These are phyloP conservation scores for Colletotrichum tabaci DNA, from an alignment of 2,329 filamentous ascomycete species.

Conservation along the genomic window DNA sequence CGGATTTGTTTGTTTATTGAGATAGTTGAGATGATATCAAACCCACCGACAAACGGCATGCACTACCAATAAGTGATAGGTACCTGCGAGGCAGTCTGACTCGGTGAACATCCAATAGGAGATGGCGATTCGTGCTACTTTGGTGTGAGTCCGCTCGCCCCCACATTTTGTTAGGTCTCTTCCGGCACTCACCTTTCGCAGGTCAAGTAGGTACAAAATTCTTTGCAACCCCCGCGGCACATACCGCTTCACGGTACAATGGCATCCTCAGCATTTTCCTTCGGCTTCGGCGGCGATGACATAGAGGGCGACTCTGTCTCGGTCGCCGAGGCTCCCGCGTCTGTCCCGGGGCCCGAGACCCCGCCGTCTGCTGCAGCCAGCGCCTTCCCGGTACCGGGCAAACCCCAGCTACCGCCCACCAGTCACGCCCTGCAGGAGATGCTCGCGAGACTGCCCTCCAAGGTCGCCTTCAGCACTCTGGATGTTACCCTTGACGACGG, in stretches of 20 bases:
- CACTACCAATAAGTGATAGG: too few species aligned
- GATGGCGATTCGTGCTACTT: background rate
- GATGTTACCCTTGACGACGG: conserved; percentile 73
- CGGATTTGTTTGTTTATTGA: background rate
- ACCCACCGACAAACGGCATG: background rate
- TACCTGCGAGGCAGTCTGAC: background rate
- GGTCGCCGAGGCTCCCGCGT: conserved; percentile 45
- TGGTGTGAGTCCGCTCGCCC: conserved; percentile 32
- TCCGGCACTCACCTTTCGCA: conserved; percentile 1
- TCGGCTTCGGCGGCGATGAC: conserved; percentile 75
- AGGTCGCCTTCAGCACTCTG: conserved; percentile 78
- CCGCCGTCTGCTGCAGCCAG: conserved; percentile 51
- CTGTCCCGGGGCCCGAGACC: conserved; percentile 44
- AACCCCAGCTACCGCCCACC: conserved; percentile 70
- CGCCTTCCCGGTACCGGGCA: conserved; percentile 75
- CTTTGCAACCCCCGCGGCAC: conserved; percentile 26
- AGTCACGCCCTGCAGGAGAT: conserved; percentile 66
- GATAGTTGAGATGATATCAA: background rate
- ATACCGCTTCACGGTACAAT: conserved; percentile 16
- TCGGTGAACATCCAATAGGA: conserved; percentile 17
- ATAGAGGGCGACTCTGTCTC: conserved; percentile 65
- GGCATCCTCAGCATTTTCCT: conserved; percentile 67
- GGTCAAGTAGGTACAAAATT: conserved; percentile 27
- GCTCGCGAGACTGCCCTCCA: conserved; percentile 76
- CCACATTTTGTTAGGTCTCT: conserved; percentile 34